These are phyloP conservation scores for Talaromyces pinophilus DNA, from an alignment of 2,329 filamentous ascomycete species.

Conservation along the genomic window DNA sequence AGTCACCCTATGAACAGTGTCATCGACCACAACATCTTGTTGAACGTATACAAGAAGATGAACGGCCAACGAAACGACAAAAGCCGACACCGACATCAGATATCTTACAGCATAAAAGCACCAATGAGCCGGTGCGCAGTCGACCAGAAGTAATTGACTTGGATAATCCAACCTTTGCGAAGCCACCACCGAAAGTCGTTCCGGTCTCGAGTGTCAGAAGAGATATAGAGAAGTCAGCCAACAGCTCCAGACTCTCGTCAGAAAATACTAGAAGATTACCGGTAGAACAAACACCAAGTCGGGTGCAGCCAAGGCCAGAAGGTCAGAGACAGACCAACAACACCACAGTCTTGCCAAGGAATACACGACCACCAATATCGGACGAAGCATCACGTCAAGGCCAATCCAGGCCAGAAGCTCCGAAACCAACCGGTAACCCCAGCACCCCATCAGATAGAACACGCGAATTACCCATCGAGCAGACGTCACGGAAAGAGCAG, in stretches of 20 bases:
- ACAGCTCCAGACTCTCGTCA: neutral
- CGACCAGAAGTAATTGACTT: constrained; percentile 17
- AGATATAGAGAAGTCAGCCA: neutral
- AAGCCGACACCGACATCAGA: constrained; percentile 29
- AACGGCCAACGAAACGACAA: constrained; percentile 39
- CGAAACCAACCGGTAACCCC: neutral
- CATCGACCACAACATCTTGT: constrained; percentile 24
- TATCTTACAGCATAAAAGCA: constrained; percentile 17
- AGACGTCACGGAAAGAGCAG: neutral
- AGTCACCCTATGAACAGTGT: constrained; percentile 64
- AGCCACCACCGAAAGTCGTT: neutral
- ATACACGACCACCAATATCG: neutral
- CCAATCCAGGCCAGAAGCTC: neutral
- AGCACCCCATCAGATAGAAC: neutral
- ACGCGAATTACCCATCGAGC: neutral
- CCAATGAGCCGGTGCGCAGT: constrained; percentile 16
- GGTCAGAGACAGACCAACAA: neutral
- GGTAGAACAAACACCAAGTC: neutral
- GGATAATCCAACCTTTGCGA: neutral
- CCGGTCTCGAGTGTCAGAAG: neutral
- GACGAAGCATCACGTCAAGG: neutral
- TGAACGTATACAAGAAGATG: constrained; percentile 21
- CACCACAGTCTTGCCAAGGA: neutral
- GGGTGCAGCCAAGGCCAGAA: neutral
- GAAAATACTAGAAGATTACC: neutral